A percentile compares a stretch with the other conserved stretches of the same genome.
phyloP scores from a whole-genome alignment of 768 basidiomycete species.

The Chlorophyllum brunneum region DNA sequence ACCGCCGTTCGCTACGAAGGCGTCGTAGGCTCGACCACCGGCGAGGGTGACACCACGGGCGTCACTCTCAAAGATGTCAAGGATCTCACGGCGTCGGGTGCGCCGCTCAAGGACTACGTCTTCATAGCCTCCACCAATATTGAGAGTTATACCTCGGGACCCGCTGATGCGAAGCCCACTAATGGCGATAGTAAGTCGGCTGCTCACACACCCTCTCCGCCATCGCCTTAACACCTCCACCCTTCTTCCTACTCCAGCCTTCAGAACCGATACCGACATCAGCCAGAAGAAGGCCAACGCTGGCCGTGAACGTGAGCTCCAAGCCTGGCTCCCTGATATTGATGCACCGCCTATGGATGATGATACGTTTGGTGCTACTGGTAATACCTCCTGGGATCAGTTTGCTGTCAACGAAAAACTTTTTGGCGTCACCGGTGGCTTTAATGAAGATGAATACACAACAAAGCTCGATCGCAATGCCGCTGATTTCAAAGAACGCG shows the following conservation, averaged over 20 bases:
- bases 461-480: conserved; percentile 85
- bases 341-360: conserved; percentile 49
- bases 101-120: conserved; percentile 63
- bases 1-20: conserved; percentile 72
- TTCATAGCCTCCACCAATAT: conserved; percentile 75
- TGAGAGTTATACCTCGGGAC: conserved; percentile 68
- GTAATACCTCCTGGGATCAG: conserved; percentile 74
- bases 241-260: conserved; percentile 41
- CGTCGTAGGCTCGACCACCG: conserved; percentile 53
- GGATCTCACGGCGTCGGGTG: conserved; percentile 63
- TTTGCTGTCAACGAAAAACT: conserved; percentile 90
- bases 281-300: conserved; percentile 44
- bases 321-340: conserved; percentile 64
- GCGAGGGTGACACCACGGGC: conserved; percentile 67
- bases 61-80: conserved; percentile 76
- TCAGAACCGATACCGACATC: conserved; percentile 83
- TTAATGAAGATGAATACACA: conserved; percentile 93
- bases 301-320: conserved; percentile 71
- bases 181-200: conserved; percentile 66
- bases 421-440: conserved; percentile 89
- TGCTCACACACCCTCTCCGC: conserved; percentile 4
- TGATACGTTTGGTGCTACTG: conserved; percentile 55
- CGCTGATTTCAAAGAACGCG: conserved; percentile 84
- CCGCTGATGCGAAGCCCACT: conserved; percentile 63
- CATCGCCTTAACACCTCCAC: conserved; percentile 5